Evolutionary conservation across 1,284 basidiomycete genomes (phyloP), one percentile per base, ranked within the genome.

Genomic region (Tilletia setariae): DNA sequence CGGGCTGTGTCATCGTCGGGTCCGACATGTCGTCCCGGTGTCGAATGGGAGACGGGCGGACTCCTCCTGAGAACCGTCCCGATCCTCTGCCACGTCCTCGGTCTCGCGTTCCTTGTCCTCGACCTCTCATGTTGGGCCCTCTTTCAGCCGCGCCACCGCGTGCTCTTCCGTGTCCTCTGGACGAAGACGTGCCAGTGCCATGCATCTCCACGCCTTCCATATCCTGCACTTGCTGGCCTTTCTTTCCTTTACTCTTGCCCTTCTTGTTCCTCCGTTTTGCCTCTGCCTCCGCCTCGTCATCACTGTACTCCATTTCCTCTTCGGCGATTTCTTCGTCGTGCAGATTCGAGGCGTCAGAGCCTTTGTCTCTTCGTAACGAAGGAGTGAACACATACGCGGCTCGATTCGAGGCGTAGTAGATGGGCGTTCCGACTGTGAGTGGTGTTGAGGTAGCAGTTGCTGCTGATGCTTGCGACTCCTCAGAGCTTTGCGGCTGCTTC

Each of bases 341-440:
- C 7, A 92, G 86, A 81, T 94, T 94, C 79, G 91, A 93, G n/a
- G 93, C 92, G 75, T 94, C 92, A 76, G 91, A 93, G 46, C 92
- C 93, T 78, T 89, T 92, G 61, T 87, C 72, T 30, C 83, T 85
- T 6, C 84, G 81, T 28, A 94, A 86, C 64, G 88, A 86, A 56
- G 86, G 85, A 11, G 92, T 86, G 77, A 91, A 91, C 44, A 94
- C 89, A 75, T 92, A 92, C 62, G 87, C 87, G 83, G 91, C 92
- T 56, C 88, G 87, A 32, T 84, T 83, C 1, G 92, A 92, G 40
- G 91, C 87, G 80, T 93, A 91, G 81, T 88, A 93, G 42, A 94
- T 89, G 8, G 56, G 56, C 35, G 56, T 61, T 6, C 56, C 56
- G 56, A 61, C 56, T 13, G 56, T 61, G 28, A 61, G 25, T 4